Percentiles rank a stretch among this genome's conserved stretches.
Conservation (phyloP, 2,329 filamentous ascomycete species). For the Aureobasidium sp. region DNA sequence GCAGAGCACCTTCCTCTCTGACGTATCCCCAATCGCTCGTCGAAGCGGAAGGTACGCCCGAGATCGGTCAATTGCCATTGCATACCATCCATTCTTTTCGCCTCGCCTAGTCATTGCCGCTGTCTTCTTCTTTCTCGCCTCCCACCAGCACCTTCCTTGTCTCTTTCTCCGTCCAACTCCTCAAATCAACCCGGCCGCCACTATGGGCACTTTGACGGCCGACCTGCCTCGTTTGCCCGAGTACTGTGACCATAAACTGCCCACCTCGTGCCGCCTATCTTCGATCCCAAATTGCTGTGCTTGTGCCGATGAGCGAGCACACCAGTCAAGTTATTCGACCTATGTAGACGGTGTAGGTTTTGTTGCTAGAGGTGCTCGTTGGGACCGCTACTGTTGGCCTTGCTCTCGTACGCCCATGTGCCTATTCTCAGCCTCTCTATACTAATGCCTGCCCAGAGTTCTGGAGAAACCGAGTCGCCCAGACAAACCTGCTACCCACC, state of each 20-base stretch:
- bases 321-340: constrained; percentile 36
- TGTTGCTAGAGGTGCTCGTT: constrained; percentile 39
- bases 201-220: constrained; percentile 25
- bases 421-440: too few relatives aligned
- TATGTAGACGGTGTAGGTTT: constrained; percentile 46
- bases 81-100: background rate
- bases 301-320: constrained; percentile 28
- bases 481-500: constrained; percentile 33
- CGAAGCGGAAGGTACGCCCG: background rate
- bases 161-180: background rate
- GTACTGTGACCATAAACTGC: constrained; percentile 26
- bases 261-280: constrained; percentile 24
- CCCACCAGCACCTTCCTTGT: background rate
- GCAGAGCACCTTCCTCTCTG: background rate
- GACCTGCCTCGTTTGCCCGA: constrained; percentile 18
- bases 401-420: constrained; percentile 31
- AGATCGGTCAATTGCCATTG: background rate
- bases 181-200: background rate
- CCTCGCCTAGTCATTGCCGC: background rate
- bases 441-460: constrained; percentile 30
- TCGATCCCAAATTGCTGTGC: constrained; percentile 26
- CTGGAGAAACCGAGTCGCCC: constrained; percentile 39
- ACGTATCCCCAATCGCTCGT: background rate
- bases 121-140: background rate
- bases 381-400: constrained; percentile 46